Evolutionary conservation across 148 eudicot genomes (phyloP), one percentile per base, ranked within the genome.

Genomic region (Pharnaceum exiguum): DNA sequence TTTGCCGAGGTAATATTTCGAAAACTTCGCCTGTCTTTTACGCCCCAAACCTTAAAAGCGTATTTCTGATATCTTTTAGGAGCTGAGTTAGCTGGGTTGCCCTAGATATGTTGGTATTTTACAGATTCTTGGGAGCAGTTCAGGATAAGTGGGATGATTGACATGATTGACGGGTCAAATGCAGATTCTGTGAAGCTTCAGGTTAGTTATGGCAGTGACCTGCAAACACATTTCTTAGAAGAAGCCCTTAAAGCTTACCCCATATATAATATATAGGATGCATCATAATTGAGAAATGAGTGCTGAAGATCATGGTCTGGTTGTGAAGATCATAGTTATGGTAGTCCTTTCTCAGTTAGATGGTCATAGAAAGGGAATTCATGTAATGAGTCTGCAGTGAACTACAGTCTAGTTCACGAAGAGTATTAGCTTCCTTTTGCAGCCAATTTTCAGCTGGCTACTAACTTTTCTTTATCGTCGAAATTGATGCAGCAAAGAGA

Each of bases 81-180:
- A 29, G 51, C 44, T 70, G 12, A 63, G 51, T 37, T 63, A 46
- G 54, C 39, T 46, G 31, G 7, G 38, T 68, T 22, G 24, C 25
- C 69, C 16, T 63, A 90, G 98, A 79, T 91, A 55, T 93, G 90
- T 51, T 93, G 96, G 96, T 93, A 88, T 74, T 85, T 85, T 59
- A 81, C 89, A 21, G 94, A 85, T 37, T 66, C 96, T 19, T 93
- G 95, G 98, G 96, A 88, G 81, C 95, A 93, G 65, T 85, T 88
- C 47, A 80, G 95, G 46, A 79, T 93, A 10, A 76, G 70, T 51
- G 96, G 98, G 52, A 60, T 24, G 48, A 65, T 88, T 46, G 95
- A 93, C 75, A 58, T 88, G 49, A 76, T 93, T 59, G 85, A 81
- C 46, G 86, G 75, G 51, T 75, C 84, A 15, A 79, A 72, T 53